Conservation (phyloP, 2,329 filamentous ascomycete species). For the Fusarium sp. region DNA sequence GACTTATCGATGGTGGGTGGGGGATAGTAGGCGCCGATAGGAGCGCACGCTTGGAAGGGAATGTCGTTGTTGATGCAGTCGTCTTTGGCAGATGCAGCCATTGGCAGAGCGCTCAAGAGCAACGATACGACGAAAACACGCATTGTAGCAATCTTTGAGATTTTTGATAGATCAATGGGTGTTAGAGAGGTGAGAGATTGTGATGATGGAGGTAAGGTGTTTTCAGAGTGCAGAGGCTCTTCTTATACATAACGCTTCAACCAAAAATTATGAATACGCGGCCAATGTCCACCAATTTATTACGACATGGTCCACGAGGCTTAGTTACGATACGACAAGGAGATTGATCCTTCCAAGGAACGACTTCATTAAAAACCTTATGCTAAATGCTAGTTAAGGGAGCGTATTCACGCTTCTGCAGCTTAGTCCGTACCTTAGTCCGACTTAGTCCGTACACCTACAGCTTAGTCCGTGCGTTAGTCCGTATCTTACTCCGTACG, state of each 20-base stretch:
- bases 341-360: not conserved
- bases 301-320: not conserved
- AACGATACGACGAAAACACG: not conserved
- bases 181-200: rapidly evolving
- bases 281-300: not conserved
- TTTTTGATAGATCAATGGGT: not conserved
- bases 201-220: not conserved
- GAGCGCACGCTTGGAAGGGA: slow-evolving; percentile 32
- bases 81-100: not conserved
- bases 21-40: slow-evolving; percentile 37
- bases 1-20: slow-evolving; percentile 19
- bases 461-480: not conserved
- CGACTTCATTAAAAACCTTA: not conserved
- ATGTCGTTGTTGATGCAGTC: slow-evolving; percentile 2
- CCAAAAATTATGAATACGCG: rapidly evolving
- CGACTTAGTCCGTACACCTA: not conserved
- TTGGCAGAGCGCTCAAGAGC: not conserved
- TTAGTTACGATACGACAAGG: not conserved
- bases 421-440: not conserved
- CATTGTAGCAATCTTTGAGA: not conserved
- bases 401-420: rapidly evolving
- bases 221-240: not conserved
- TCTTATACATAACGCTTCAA: not conserved
- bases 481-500: slow-evolving; percentile 21
- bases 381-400: not conserved